Evolutionary conservation across 306 rosid species (phyloP), one percentile per base, ranked within the genome.

Genomic region (Hippophae tibetana): DNA sequence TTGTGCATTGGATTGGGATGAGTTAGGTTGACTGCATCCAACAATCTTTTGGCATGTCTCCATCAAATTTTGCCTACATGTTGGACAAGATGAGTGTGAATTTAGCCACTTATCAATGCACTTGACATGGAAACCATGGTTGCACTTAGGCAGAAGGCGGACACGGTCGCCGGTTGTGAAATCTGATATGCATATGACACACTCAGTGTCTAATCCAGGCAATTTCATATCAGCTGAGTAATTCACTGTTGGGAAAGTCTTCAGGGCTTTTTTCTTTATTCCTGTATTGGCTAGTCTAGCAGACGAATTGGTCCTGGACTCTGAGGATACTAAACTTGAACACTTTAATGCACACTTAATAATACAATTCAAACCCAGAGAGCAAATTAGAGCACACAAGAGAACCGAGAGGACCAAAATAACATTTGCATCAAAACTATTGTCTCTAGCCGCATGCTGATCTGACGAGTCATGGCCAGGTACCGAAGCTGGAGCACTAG

Each of bases 371-470:
- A 93, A 60, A 1, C 95, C 93, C 10, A 93, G 73, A 0, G 99
- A 93, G 68, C 95, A 88, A 5, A 93, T 80, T 0, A 93, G 78
- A 11, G 99, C 97, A 55, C 94, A 93, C 7, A 93, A 27, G 51
- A 93, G 84, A 60, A 93, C 94, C 13, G 94, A 88, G 47, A 93
- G 97, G 47, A 93, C 99, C 99, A 93, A 84, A 0, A 93, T 85
- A 18, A 93, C 90, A 47, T 88, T 93, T 5, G 95, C 84, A 67
- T 93, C 94, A 31, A 93, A 84, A 62, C 75, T 76, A n/a, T 68
- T 31, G 38, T 31, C 38, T 31, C 38, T 83, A 1, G 77, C 76
- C 0, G 76, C 57, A 61, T 74, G 64, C 7, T 79, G 61, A 7
- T 63, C 79, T 2, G 72, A 0, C 6, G 75, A 57, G 6, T 43